A percentile compares a stretch with the other conserved stretches of the same genome.
Conservation (phyloP, 2,329 filamentous ascomycete genomes). For the Endoconidiophora laricicola region DNA sequence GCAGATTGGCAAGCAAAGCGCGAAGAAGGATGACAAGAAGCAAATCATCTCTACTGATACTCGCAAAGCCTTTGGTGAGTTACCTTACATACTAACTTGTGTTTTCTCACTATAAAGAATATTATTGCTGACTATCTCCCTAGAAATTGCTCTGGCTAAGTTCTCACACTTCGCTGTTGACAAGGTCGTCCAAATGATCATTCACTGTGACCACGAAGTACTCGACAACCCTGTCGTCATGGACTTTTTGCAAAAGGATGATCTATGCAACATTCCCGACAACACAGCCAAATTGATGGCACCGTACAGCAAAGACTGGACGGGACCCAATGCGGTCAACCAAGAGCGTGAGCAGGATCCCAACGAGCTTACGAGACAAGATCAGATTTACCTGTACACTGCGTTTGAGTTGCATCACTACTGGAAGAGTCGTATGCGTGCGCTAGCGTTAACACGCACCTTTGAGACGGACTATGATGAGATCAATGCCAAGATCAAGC, state of each 20-base stretch:
- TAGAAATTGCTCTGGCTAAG: slow-evolving; percentile 80
- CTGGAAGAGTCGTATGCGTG: slow-evolving; percentile 95
- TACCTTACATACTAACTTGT: neutral
- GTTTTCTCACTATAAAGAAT: neutral
- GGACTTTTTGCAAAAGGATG: slow-evolving; percentile 89
- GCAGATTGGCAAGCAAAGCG: slow-evolving; percentile 52
- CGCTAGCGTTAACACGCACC: slow-evolving; percentile 65
- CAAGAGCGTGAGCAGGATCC: slow-evolving; percentile 75
- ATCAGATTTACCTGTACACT: slow-evolving; percentile 88
- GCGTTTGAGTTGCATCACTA: slow-evolving; percentile 93
- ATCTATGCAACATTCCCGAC: slow-evolving; percentile 81
- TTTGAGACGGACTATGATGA: slow-evolving; percentile 87
- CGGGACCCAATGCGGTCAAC: slow-evolving; percentile 35
- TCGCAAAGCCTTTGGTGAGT: slow-evolving; percentile 65
- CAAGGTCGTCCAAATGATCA: slow-evolving; percentile 79
- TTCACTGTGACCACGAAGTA: slow-evolving; percentile 82
- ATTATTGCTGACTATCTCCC: neutral
- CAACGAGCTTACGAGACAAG: slow-evolving; percentile 73
- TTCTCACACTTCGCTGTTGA: slow-evolving; percentile 75
- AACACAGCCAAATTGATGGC: slow-evolving; percentile 83
- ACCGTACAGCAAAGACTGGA: slow-evolving; percentile 94
- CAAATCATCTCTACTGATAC: slow-evolving; percentile 86
- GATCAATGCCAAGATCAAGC: slow-evolving; percentile 66
- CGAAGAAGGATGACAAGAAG: slow-evolving; percentile 86
- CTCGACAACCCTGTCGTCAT: slow-evolving; percentile 83